Evolutionary conservation across 306 rosid genomes (phyloP).

Genomic region (Dryas octopetala): DNA sequence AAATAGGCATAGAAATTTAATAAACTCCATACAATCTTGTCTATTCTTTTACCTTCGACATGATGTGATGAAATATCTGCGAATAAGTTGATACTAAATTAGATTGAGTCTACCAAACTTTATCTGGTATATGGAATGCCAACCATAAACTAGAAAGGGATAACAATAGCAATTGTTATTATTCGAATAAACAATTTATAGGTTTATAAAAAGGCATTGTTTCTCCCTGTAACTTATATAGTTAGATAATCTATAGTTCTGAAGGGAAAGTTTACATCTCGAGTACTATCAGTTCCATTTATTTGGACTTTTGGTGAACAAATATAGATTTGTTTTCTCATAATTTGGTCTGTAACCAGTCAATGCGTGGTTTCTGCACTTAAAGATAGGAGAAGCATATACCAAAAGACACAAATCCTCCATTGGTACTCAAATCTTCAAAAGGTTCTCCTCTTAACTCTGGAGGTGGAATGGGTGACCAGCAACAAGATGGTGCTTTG

Average conservation of each 20-base stretch:
- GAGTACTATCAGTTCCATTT: not conserved
- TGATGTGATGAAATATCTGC: constrained; percentile 66
- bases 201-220: not conserved
- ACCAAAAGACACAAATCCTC: constrained; percentile 91
- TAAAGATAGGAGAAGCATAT: constrained; percentile 16
- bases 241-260: not conserved
- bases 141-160: not conserved
- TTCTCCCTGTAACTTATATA: not conserved
- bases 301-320: not conserved
- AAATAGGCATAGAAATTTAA: constrained; percentile 71
- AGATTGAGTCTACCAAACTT: constrained; percentile 1
- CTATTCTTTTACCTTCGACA: constrained; percentile 64
- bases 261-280: not conserved
- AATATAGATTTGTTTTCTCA: no score
- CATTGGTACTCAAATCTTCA: constrained; percentile 85
- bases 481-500: constrained; percentile 74
- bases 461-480: constrained; percentile 98
- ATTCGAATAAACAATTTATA: not conserved
- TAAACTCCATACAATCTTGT: constrained; percentile 82
- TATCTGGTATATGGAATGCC: not conserved
- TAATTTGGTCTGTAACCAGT: not conserved
- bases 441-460: constrained; percentile 81
- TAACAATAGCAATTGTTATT: not conserved
- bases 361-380: not conserved
- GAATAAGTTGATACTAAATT: constrained; percentile 7